phyloP scores from a whole-genome alignment of 2,329 filamentous ascomycete genomes.

The Talaromyces sp. region DNA sequence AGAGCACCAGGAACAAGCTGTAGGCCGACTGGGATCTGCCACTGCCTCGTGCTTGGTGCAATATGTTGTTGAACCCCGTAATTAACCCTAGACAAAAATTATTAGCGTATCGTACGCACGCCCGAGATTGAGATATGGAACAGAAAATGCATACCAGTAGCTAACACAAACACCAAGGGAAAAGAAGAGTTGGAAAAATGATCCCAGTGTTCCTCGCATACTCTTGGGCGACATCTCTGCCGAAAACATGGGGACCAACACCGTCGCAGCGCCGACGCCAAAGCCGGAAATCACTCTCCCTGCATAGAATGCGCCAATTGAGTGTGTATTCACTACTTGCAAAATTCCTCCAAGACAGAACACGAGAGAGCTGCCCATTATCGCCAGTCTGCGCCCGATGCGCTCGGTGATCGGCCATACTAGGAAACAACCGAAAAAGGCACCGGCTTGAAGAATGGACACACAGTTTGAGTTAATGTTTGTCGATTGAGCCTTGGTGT shows the following conservation, averaged over 20 bases:
- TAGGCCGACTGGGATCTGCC: constrained; percentile 44
- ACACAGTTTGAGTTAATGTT: constrained; percentile 3
- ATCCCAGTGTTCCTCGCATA: constrained; percentile 49
- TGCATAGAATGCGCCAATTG: constrained; percentile 34
- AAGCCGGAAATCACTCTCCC: constrained; percentile 45
- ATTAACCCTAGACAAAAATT: constrained; percentile 35
- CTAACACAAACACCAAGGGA: constrained; percentile 32
- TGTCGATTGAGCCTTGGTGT: constrained; percentile 13
- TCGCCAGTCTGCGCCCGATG: constrained; percentile 40
- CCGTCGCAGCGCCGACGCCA: constrained; percentile 48
- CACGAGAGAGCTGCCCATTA: constrained; percentile 39
- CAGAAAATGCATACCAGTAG: constrained; percentile 8
- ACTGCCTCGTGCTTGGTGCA: constrained; percentile 36
- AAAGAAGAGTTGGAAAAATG: constrained; percentile 36
- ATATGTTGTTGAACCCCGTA: constrained; percentile 43
- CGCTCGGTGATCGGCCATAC: constrained; percentile 42
- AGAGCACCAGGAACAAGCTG: constrained; percentile 46
- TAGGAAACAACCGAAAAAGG: constrained; percentile 47
- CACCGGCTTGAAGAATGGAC: constrained; percentile 43
- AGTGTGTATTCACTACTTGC: constrained; percentile 44
- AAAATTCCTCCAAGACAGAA: constrained; percentile 36
- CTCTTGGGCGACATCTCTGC: constrained; percentile 51
- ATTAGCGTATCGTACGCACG: constrained; percentile 33
- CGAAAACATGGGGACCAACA: constrained; percentile 53
- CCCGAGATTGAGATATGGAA: constrained; percentile 6